phyloP scores from a whole-genome alignment of 768 basidiomycete species.

The Hypholoma sublateritium region DNA sequence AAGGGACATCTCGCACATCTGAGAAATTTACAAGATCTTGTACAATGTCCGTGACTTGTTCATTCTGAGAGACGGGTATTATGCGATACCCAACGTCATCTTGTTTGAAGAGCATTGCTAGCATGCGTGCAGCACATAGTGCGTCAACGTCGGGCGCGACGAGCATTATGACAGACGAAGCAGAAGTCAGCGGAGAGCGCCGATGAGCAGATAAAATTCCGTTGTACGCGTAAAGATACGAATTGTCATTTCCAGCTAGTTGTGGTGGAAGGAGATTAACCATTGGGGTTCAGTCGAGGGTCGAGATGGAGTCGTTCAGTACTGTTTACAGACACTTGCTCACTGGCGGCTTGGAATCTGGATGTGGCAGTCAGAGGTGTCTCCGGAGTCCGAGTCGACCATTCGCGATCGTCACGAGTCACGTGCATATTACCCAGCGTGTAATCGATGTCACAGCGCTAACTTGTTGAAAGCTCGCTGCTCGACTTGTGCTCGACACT shows the following conservation, averaged over 20 bases:
- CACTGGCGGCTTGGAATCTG: no score
- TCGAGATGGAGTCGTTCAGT: not conserved
- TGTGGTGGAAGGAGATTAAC: slow-evolving; percentile 76
- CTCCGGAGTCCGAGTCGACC: no score
- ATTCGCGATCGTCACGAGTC: slow-evolving; percentile 15
- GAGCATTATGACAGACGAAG: slow-evolving; percentile 81
- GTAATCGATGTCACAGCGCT: not conserved
- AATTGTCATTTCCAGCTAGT: slow-evolving; percentile 54
- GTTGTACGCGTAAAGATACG: slow-evolving; percentile 74
- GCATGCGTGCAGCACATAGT: slow-evolving; percentile 87
- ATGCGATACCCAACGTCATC: slow-evolving; percentile 92
- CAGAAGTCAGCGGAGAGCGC: slow-evolving; percentile 72
- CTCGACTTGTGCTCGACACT: no score
- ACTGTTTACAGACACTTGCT: no score
- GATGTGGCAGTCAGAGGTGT: no score
- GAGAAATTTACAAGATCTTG: slow-evolving; percentile 64
- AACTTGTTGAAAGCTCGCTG: no score
- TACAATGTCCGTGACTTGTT: slow-evolving; percentile 66
- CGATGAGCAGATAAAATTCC: slow-evolving; percentile 72
- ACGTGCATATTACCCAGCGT: slow-evolving; percentile 7
- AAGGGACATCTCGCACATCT: slow-evolving; percentile 47
- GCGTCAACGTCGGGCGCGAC: slow-evolving; percentile 93
- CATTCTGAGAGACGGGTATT: slow-evolving; percentile 85
- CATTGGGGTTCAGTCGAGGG: slow-evolving; percentile 14
- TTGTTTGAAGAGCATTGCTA: slow-evolving; percentile 85